These are phyloP conservation scores for Fusarium guadeloupense DNA, from an alignment of 2,329 filamentous ascomycete species.

Conservation along the genomic window DNA sequence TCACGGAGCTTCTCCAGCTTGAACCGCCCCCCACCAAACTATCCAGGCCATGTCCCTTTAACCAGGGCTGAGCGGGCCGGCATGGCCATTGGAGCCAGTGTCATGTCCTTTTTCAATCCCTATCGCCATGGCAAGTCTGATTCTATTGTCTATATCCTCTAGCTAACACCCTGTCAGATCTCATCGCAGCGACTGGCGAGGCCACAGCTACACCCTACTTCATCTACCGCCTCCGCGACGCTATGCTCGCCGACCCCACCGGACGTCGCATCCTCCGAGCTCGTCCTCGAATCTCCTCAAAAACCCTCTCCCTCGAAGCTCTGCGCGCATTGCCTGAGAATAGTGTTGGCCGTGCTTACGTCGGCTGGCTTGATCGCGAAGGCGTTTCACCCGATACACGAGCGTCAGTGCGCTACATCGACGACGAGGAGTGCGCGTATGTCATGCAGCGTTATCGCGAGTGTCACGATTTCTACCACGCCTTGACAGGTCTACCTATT, in stretches of 20 bases:
- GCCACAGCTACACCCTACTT: slow-evolving; percentile 95
- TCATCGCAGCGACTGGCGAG: slow-evolving; percentile 94
- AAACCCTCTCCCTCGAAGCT: slow-evolving; percentile 70
- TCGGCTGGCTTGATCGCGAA: slow-evolving; percentile 91
- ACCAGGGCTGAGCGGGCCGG: slow-evolving; percentile 78
- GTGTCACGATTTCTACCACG: slow-evolving; percentile 98
- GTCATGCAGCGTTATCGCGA: slow-evolving; percentile 98
- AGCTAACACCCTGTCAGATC: slow-evolving; percentile 64
- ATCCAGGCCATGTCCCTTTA: slow-evolving; percentile 91
- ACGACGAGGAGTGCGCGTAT: slow-evolving; percentile 95
- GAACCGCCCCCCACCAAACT: slow-evolving; percentile 85
- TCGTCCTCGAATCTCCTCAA: slow-evolving; percentile 85
- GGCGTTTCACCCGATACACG: slow-evolving; percentile 93
- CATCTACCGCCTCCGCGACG: slow-evolving; percentile 87
- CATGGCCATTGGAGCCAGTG: slow-evolving; percentile 71
- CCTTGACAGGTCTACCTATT: slow-evolving; percentile 87
- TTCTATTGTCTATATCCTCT: not conserved
- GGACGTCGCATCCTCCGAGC: slow-evolving; percentile 92
- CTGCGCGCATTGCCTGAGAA: slow-evolving; percentile 77
- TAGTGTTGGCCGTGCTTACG: slow-evolving; percentile 84
- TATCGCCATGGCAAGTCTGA: slow-evolving; percentile 72
- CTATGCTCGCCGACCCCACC: slow-evolving; percentile 85
- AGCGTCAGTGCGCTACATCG: slow-evolving; percentile 84
- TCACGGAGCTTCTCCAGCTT: slow-evolving; percentile 75
- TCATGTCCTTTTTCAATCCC: slow-evolving; percentile 75